Percentiles rank a stretch among this genome's conserved stretches.
Evolutionary conservation across 352 stramenopile species (phyloP).

Genomic region (Pythium volutum): DNA sequence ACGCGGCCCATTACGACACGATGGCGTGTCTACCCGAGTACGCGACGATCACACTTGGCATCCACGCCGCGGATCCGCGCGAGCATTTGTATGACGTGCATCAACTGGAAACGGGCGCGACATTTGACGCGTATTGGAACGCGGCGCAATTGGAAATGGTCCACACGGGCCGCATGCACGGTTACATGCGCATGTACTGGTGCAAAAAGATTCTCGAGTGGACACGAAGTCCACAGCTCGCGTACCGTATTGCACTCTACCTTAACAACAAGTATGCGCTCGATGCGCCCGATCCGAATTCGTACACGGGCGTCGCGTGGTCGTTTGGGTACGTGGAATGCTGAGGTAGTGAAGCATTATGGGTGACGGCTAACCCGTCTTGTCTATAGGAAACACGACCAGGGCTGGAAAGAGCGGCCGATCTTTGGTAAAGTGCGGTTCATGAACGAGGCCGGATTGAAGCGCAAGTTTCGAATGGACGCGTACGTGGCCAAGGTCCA

Average conservation of each 20-base stretch:
- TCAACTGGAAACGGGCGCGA: conserved; percentile 91
- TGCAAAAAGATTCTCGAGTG: conserved; percentile 99
- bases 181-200: conserved; percentile 99
- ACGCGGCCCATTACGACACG: conserved; percentile 90
- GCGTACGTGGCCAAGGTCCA: conserved; percentile 68
- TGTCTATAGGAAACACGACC: conserved; percentile 91
- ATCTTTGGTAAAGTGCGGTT: conserved; percentile 99
- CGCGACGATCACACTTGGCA: conserved; percentile 89
- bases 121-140: conserved; percentile 98
- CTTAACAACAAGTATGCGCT: conserved; percentile 99
- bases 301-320: conserved; percentile 82
- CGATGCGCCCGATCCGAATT: conserved; percentile 97
- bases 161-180: conserved; percentile 90
- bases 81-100: conserved; percentile 90
- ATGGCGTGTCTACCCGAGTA: conserved; percentile 88
- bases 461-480: conserved; percentile 97
- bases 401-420: conserved; percentile 93
- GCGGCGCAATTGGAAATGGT: conserved; percentile 96
- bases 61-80: conserved; percentile 86
- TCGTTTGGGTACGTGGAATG: conserved; percentile 47
- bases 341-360: not conserved
- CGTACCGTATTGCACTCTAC: conserved; percentile 90
- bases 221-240: conserved; percentile 89
- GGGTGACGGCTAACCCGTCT: not conserved
- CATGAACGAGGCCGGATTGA: conserved; percentile 98